phyloP scores from a whole-genome alignment of 257 asterid species.

The Anisodus acutangulus region DNA sequence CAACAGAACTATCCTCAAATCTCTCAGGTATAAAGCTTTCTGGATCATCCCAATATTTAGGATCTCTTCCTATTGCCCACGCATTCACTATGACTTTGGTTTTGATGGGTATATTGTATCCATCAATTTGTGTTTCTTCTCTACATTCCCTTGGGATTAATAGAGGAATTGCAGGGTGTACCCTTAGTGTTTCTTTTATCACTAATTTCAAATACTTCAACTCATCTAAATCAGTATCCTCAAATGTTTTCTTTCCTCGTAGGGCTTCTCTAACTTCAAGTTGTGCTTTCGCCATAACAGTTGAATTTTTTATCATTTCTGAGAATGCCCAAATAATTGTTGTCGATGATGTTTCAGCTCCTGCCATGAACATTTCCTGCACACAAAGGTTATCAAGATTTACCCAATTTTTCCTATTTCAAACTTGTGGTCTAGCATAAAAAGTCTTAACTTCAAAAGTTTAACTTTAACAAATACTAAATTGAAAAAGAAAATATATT shows the following conservation, averaged over 20 bases:
- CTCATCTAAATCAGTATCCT: not conserved
- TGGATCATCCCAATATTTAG: not conserved
- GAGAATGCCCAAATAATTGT: not conserved
- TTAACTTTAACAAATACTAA: too few relatives aligned
- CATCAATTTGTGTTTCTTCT: constrained; percentile 21
- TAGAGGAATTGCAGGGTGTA: not conserved
- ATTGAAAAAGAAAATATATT: too few relatives aligned
- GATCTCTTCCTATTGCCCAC: constrained; percentile 12
- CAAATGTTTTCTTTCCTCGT: not conserved
- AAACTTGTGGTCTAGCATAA: not conserved
- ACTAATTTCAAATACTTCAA: not conserved
- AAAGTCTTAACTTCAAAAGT: not conserved
- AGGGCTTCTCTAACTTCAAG: not conserved
- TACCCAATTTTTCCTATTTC: not conserved
- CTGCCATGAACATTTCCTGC: not conserved
- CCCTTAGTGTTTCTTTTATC: not conserved
- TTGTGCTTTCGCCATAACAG: not conserved
- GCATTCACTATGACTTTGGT: not conserved
- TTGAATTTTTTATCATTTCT: not conserved
- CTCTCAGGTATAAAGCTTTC: not conserved
- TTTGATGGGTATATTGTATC: constrained; percentile 2
- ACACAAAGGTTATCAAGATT: not conserved
- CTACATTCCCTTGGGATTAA: constrained; percentile 5
- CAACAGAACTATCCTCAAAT: not conserved
- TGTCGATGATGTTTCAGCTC: constrained; percentile 12